Conservation (phyloP, 139 green algal genomes). For the Axilococcus clingmanii region DNA sequence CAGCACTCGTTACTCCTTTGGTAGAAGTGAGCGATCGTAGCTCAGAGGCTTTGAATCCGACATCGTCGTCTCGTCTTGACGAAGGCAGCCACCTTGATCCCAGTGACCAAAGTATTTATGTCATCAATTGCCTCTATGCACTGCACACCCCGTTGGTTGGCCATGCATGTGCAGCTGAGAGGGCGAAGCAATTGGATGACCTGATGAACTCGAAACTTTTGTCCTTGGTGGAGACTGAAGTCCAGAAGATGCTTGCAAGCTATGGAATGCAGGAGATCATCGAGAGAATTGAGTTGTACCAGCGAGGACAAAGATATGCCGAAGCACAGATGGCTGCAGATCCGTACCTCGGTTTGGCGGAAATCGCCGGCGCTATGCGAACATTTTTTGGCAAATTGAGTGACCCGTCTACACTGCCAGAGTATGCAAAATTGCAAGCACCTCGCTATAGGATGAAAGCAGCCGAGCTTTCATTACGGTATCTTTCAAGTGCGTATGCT, state of each 20-base stretch:
- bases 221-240: constrained; percentile 43
- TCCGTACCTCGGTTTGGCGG: constrained; percentile 36
- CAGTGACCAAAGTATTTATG: constrained; percentile 43
- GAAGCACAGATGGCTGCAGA: constrained; percentile 27
- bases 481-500: constrained; percentile 53
- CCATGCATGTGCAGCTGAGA: not conserved
- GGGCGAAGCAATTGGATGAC: constrained; percentile 1
- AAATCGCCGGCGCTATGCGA: constrained; percentile 47
- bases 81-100: constrained; percentile 38
- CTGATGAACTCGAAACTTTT: constrained; percentile 36
- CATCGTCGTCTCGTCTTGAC: constrained; percentile 37
- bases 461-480: constrained; percentile 26
- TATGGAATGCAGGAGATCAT: constrained; percentile 53
- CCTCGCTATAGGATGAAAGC: constrained; percentile 43
- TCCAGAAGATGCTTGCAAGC: constrained; percentile 33
- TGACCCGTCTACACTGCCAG: constrained; percentile 54
- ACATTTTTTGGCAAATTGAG: constrained; percentile 60
- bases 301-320: not conserved
- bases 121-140: constrained; percentile 63
- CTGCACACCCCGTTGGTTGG: constrained; percentile 2
- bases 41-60: constrained; percentile 38
- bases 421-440: constrained; percentile 56
- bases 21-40: constrained; percentile 43
- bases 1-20: constrained; percentile 56
- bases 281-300: constrained; percentile 42